A percentile compares a stretch with the other conserved stretches of the same genome.
Conservation (phyloP, 1,284 basidiomycete genomes). For the Austroboletus rostrupii region DNA sequence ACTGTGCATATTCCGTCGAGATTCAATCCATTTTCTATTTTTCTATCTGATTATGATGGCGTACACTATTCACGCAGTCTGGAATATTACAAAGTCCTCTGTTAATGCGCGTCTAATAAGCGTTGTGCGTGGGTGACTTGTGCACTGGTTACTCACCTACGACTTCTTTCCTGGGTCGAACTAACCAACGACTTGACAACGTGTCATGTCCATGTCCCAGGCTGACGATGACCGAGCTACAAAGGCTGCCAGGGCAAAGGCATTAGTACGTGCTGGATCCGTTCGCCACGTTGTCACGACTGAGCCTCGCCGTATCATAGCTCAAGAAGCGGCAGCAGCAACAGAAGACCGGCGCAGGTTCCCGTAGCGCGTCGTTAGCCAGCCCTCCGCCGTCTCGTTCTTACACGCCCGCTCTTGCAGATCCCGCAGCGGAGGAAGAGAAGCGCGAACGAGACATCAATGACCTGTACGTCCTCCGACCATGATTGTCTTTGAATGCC, state of each 20-base stretch:
- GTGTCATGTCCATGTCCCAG: constrained; percentile 29
- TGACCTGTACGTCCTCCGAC: constrained; percentile 45
- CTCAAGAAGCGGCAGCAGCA: constrained; percentile 72
- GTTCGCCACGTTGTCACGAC: constrained; percentile 5
- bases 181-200: constrained; percentile 4
- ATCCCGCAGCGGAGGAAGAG: constrained; percentile 34
- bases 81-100: not conserved
- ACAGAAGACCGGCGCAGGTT: constrained; percentile 44
- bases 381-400: constrained; percentile 50
- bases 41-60: constrained; percentile 5
- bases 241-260: constrained; percentile 76
- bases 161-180: constrained; percentile 1
- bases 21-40: constrained; percentile 21
- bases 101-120: not conserved
- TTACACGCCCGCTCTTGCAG: constrained; percentile 44
- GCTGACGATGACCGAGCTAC: constrained; percentile 73
- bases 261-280: constrained; percentile 47
- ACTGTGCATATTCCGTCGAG: constrained; percentile 32
- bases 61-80: not conserved
- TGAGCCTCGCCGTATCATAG: constrained; percentile 35
- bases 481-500: constrained; percentile 1
- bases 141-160: constrained; percentile 1
- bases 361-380: constrained; percentile 28
- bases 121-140: not conserved
- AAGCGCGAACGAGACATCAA: constrained; percentile 40